Conservation (phyloP, 2,329 filamentous ascomycete species). For the Colletotrichum godetiae region DNA sequence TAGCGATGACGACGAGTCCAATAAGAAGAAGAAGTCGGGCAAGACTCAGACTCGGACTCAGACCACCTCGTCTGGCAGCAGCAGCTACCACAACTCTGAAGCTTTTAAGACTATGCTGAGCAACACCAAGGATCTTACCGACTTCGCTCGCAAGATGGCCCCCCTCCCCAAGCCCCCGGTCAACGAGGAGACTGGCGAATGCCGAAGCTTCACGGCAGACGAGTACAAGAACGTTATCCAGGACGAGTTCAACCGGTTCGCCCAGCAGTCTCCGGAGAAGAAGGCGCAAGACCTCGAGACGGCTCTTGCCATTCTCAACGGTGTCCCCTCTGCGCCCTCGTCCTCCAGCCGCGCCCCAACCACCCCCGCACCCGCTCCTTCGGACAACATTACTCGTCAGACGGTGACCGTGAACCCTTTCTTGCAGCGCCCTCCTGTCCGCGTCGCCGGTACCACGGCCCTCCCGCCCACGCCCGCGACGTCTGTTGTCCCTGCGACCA, state of each 20-base stretch:
- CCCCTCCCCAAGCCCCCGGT: neutral
- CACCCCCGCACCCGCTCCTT: neutral
- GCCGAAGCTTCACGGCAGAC: conserved; percentile 11
- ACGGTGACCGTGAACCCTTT: conserved; percentile 5
- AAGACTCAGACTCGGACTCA: neutral
- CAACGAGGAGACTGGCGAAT: neutral
- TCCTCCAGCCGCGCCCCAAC: too few relatives aligned
- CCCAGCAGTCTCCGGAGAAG: conserved; percentile 20
- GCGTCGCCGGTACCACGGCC: neutral
- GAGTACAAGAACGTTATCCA: conserved; percentile 25
- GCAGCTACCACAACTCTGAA: neutral
- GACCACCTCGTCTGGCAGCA: neutral
- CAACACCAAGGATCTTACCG: neutral
- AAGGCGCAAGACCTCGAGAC: neutral
- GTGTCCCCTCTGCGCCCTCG: neutral
- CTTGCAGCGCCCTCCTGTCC: neutral
- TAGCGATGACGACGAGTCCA: neutral
- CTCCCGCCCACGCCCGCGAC: conserved; percentile 25
- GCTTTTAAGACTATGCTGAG: neutral
- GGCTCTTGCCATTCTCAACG: neutral
- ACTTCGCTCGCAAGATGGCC: neutral
- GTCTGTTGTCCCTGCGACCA: neutral
- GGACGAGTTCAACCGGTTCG: conserved; percentile 13
- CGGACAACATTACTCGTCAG: conserved; percentile 9
- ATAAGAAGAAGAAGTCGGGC: neutral